phyloP scores from a whole-genome alignment of 805 yeast genomes.

The Torulaspora franciscae region DNA sequence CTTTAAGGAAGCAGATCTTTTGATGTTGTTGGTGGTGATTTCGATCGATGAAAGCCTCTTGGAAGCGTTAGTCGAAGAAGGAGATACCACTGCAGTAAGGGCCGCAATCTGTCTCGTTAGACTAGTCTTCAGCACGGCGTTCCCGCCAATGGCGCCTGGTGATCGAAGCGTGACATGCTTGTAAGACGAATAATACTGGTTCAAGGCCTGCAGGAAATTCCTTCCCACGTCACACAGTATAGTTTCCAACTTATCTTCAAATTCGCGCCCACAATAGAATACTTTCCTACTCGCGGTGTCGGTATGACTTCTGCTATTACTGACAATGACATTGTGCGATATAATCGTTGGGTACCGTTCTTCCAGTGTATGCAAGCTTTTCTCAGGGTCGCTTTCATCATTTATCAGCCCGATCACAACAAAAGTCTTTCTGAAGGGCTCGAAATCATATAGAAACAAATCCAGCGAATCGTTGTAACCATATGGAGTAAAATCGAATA shows the following conservation, averaged over 20 bases:
- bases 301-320: neutral
- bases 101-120: slow-evolving; percentile 28
- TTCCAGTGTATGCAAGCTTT: slow-evolving; percentile 38
- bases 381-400: slow-evolving; percentile 24
- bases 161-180: slow-evolving; percentile 77
- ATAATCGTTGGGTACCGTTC: slow-evolving; percentile 30
- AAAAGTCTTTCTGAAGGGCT: slow-evolving; percentile 78
- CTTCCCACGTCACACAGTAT: slow-evolving; percentile 68
- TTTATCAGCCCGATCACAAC: slow-evolving; percentile 49
- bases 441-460: slow-evolving; percentile 75
- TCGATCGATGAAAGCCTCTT: slow-evolving; percentile 27
- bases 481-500: slow-evolving; percentile 49
- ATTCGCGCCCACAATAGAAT: slow-evolving; percentile 11
- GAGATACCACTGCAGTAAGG: slow-evolving; percentile 2
- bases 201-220: slow-evolving; percentile 57
- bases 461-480: slow-evolving; percentile 47
- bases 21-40: slow-evolving; percentile 36
- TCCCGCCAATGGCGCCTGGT: slow-evolving; percentile 61
- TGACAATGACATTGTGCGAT: slow-evolving; percentile 30
- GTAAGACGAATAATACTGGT: slow-evolving; percentile 66
- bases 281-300: slow-evolving; percentile 2
- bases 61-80: slow-evolving; percentile 8
- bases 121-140: slow-evolving; percentile 38
- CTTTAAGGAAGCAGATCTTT: slow-evolving; percentile 32
- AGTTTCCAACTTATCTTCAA: slow-evolving; percentile 46